These are phyloP conservation scores for Fraxinus americana DNA, from an alignment of 257 asterid species.

Conservation along the genomic window DNA sequence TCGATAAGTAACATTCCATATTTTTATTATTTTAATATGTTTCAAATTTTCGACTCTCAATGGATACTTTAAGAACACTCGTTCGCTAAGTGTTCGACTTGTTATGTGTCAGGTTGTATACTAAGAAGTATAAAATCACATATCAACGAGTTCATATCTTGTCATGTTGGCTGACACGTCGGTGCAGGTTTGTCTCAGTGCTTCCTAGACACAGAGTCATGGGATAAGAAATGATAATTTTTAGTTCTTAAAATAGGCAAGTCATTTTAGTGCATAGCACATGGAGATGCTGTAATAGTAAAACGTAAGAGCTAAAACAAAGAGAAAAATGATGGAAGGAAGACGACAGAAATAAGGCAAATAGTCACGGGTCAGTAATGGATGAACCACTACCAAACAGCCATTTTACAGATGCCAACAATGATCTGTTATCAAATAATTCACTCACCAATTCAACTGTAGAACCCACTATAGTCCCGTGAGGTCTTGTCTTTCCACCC, in stretches of 20 bases:
- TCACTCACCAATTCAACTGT: slow-evolving; percentile 30
- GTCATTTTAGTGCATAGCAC: slow-evolving; percentile 34
- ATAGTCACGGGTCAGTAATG: slow-evolving; percentile 67
- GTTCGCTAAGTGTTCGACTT: too few species aligned
- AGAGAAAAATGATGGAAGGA: slow-evolving; percentile 41
- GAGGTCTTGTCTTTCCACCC: not conserved
- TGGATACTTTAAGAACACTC: too few species aligned
- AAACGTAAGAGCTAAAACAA: slow-evolving; percentile 3
- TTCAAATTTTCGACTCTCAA: too few species aligned
- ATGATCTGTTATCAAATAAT: slow-evolving; percentile 33
- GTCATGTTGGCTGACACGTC: not conserved
- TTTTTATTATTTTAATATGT: too few species aligned
- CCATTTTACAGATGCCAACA: slow-evolving; percentile 49
- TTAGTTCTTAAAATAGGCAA: not conserved
- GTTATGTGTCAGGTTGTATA: too few species aligned
- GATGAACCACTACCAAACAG: slow-evolving; percentile 47
- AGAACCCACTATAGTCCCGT: slow-evolving; percentile 27
- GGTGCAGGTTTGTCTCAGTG: not conserved
- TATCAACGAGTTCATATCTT: not conserved
- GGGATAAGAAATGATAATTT: not conserved
- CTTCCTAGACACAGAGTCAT: not conserved
- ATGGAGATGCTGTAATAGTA: slow-evolving; percentile 28
- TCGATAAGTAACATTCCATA: too few species aligned
- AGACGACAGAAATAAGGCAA: slow-evolving; percentile 53
- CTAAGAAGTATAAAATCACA: not conserved